Conservation (phyloP, 208 protist genomes). For the Leishmania major region DNA sequence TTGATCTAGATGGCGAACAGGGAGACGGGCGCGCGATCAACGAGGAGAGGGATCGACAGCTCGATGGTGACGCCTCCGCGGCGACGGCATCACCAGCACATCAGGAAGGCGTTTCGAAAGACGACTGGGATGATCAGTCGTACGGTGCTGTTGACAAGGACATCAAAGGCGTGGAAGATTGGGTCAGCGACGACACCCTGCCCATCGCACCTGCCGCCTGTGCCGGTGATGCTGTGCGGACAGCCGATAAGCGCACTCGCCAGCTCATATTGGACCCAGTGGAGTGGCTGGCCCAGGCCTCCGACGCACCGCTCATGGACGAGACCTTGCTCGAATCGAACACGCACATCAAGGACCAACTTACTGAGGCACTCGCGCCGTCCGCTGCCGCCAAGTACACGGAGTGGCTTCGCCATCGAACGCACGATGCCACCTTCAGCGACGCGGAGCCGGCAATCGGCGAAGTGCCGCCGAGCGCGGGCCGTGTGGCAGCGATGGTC, state of each 20-base stretch:
- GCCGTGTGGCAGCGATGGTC: not conserved
- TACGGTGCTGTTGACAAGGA: not conserved
- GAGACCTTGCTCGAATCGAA: slow-evolving; percentile 17
- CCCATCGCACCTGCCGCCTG: not conserved
- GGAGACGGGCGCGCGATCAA: not conserved
- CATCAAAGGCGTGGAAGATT: not conserved
- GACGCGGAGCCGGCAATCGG: not conserved
- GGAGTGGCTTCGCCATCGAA: not conserved
- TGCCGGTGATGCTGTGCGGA: not conserved
- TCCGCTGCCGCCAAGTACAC: not conserved
- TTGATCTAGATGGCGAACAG: not conserved
- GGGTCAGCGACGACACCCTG: not conserved
- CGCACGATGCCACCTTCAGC: not conserved
- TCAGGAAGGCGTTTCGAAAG: not conserved
- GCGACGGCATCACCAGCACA: not conserved
- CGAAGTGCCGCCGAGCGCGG: not conserved
- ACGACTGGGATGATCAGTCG: not conserved
- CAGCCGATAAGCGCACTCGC: not conserved
- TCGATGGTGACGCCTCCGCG: not conserved
- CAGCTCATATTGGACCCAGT: slow-evolving; percentile 52
- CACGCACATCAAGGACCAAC: slow-evolving; percentile 13
- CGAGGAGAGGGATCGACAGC: not conserved
- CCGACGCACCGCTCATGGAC: slow-evolving; percentile 52
- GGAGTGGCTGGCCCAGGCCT: slow-evolving; percentile 47
- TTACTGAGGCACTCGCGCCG: not conserved